Conservation (phyloP, 257 asterid species). For the Gentiana macrophylla region DNA sequence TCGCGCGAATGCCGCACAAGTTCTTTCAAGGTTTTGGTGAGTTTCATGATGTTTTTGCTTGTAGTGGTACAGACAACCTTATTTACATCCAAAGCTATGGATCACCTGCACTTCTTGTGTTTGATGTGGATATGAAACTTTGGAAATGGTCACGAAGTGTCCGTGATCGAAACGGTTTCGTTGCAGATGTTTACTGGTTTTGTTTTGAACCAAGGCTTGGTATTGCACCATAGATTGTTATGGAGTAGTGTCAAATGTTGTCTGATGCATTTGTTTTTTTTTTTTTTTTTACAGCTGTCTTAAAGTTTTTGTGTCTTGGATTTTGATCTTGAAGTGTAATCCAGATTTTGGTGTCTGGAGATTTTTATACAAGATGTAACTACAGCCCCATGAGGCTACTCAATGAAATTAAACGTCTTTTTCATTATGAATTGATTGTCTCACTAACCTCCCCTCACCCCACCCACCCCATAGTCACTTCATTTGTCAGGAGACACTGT, state of each 20-base stretch:
- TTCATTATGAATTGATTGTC: background rate
- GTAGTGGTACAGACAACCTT: constrained; percentile 78
- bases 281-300: background rate
- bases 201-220: constrained; percentile 89
- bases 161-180: constrained; percentile 71
- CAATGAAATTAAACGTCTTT: constrained; percentile 15
- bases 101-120: constrained; percentile 70
- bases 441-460: no score
- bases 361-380: constrained; percentile 19
- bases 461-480: no score
- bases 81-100: constrained; percentile 91
- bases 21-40: constrained; percentile 93
- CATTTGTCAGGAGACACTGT: no score
- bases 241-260: background rate
- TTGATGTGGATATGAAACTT: constrained; percentile 42
- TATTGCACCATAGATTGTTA: constrained; percentile 39
- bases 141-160: constrained; percentile 94
- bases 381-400: constrained; percentile 18
- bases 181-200: constrained; percentile 91
- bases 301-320: constrained; percentile 3
- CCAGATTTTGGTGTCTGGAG: constrained; percentile 11
- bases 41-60: constrained; percentile 85
- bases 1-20: constrained; percentile 80
- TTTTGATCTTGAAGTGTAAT: constrained; percentile 1
- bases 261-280: background rate